Conservation (phyloP, 2,329 filamentous ascomycete species). For the Phyllosticta citribraziliensis region DNA sequence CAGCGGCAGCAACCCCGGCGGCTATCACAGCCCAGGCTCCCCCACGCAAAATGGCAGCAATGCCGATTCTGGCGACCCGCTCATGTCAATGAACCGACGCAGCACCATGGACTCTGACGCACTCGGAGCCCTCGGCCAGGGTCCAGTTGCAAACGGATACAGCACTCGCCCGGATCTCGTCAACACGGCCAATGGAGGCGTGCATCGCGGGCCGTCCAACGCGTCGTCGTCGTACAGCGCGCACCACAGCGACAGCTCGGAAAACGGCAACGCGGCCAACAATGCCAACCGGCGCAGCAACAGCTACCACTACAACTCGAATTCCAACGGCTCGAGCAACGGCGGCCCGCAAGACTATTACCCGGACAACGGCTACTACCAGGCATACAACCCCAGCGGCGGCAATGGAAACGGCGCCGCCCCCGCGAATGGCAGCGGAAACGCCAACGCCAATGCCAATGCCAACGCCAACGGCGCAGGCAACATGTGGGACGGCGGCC, state of each 20-base stretch:
- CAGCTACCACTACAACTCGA: conserved; percentile 57
- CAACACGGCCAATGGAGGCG: conserved; percentile 20
- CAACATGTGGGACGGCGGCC: conserved; percentile 41
- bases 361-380: conserved; percentile 47
- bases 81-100: conserved; percentile 39
- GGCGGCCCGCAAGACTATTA: conserved; percentile 41
- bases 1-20: conserved; percentile 46
- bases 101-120: conserved; percentile 62
- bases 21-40: conserved; percentile 45
- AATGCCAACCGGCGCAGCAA: conserved; percentile 46
- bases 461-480: conserved; percentile 35
- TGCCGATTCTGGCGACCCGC: conserved; percentile 56
- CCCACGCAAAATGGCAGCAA: conserved; percentile 57
- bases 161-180: conserved; percentile 36
- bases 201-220: conserved; percentile 85
- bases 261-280: conserved; percentile 42
- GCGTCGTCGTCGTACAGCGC: conserved; percentile 93
- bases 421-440: conserved; percentile 36
- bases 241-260: conserved; percentile 57
- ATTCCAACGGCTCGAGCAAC: conserved; percentile 41
- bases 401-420: conserved; percentile 25
- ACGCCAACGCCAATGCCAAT: conserved; percentile 24
- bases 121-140: conserved; percentile 65
- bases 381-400: conserved; percentile 39
- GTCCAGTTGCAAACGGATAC: conserved; percentile 55